Evolutionary conservation across 768 basidiomycete genomes (phyloP), one percentile per base, ranked within the genome.

Genomic region (Termitomyces sp.): DNA sequence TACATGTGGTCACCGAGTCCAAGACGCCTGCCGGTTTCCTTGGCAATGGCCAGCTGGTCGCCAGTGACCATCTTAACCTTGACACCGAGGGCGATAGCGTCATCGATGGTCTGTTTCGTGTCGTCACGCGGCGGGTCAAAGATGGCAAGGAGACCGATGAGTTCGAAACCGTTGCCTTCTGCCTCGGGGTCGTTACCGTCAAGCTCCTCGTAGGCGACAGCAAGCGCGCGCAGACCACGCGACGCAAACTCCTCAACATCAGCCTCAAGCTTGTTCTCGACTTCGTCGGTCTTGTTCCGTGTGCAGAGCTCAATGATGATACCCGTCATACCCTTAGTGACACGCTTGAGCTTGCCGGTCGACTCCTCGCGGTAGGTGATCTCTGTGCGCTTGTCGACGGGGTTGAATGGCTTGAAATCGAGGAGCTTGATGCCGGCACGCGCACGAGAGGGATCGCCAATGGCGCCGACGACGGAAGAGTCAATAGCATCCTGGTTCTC

Each of bases 51-150:
- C 70, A 98, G 92, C 79, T 98, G 96, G 72, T 98, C 96, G 81
- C 96, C 96, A n/a, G 96, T 98, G 60, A 98, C 96, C 96, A 98
- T 98, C 88, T 98, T 98, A 72, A 98, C 95, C 72, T 88, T 90
- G 66, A 98, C 94, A 73, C 96, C 96, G 70, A 98, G 92, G 57
- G 88, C 87, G 57, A 94, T 79, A 54, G 96, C 95, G 72, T 98
- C 94, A 68, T 98, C 95, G 69, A 98, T 98, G 20, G 96, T 98
- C 77, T 97, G 92, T 80, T 98, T 97, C 74, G 96, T 98, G 70
- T 98, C 96, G 1, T 90, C 90, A 75, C 96, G 94, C 62, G 96
- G 96, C 60, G 95, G 95, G 70, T 98, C 95, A 75, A 92, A 98
- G 79, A 98, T 98, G 66, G 95, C 86, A 56, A 98, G 87, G 28